Conservation (phyloP, 2,329 filamentous ascomycete species). For the Fonsecaea erecta region DNA sequence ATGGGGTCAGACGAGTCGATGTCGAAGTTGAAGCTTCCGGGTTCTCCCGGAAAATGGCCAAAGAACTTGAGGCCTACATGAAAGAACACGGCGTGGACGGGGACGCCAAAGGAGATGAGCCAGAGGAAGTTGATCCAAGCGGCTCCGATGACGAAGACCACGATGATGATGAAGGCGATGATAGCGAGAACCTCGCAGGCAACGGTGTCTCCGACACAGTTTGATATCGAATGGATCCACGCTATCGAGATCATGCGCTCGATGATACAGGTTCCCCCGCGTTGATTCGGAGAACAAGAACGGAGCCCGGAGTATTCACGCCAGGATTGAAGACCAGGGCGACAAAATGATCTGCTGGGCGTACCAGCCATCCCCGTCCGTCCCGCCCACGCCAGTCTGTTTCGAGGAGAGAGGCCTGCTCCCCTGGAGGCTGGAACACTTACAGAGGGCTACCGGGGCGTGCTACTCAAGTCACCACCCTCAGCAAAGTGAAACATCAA, state of each 20-base stretch:
- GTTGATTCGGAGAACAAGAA: neutral
- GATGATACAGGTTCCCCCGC: slow-evolving; percentile 4
- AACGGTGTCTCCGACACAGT: slow-evolving; percentile 4
- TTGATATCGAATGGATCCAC: slow-evolving; percentile 3
- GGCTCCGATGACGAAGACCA: slow-evolving; percentile 49
- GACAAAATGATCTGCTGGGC: slow-evolving; percentile 12
- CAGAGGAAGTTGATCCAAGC: slow-evolving; percentile 46
- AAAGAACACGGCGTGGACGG: slow-evolving; percentile 68
- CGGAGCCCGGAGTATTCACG: neutral
- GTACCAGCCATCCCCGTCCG: slow-evolving; percentile 12
- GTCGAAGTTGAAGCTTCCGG: slow-evolving; percentile 89
- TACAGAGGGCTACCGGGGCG: neutral
- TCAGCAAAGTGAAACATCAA: slow-evolving; percentile 13
- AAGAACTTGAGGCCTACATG: slow-evolving; percentile 90
- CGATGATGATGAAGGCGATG: slow-evolving; percentile 42
- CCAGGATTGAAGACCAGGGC: neutral
- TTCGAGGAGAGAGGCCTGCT: neutral
- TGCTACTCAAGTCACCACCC: neutral
- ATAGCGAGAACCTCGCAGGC: neutral
- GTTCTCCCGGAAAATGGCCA: slow-evolving; percentile 95
- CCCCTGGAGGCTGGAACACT: neutral
- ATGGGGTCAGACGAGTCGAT: slow-evolving; percentile 73
- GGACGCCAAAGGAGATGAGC: slow-evolving; percentile 50
- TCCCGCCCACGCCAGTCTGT: neutral
- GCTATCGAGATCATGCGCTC: slow-evolving; percentile 3